Evolutionary conservation across 148 eudicot species (phyloP), one percentile per base, ranked within the genome.

Genomic region (Spergularia marina): DNA sequence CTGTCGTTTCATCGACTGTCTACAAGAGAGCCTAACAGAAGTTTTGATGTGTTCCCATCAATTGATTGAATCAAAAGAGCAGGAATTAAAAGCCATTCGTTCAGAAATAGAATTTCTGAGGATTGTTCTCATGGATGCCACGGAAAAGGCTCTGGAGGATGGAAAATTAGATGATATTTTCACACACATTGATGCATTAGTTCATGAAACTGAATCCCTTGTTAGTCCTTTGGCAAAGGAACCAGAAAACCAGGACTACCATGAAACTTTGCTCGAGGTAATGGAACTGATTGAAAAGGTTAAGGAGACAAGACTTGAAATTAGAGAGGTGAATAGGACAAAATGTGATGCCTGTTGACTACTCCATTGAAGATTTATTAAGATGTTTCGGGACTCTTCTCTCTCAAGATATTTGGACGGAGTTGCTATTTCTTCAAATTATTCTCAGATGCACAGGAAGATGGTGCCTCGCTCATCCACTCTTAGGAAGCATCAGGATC

Each of bases 401-500:
- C 14, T 44, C 34, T 11, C 54, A 47, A 23, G 34, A 12, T 0
- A 18, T 67, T n/a, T 44, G 51, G 71, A 17, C 10, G 1, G 71
- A 67, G 52, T 41, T 67, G 16, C 30, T 10, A 10, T 67, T 67
- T 47, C 54, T 67, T 49, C 30, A 14, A 67, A 67, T 53, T 15
- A 5, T 68, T 20, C 55, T 68, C 55, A 68, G 71, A 21, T 47
- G 71, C 71, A 68, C 71, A n/a, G 54, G 4, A 68, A 68, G 71
- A 49, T 68, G 71, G 56, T 16, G 55, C 54, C 49, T 68, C 12
- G 56, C 20, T 16, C 36, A 68, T 68, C 55, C 56, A 47, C 17
- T 20, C 0, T 49, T 68, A 21, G 71, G 20, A 16, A 68, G 55
- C 47, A 49, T 68, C 55, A 68, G 53, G 20, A 6, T 67, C 34